Percentiles rank a stretch among this genome's conserved stretches.
Evolutionary conservation across 495 filamentous ascomycete species (phyloP).

Genomic region (Gamarada debralockiae): DNA sequence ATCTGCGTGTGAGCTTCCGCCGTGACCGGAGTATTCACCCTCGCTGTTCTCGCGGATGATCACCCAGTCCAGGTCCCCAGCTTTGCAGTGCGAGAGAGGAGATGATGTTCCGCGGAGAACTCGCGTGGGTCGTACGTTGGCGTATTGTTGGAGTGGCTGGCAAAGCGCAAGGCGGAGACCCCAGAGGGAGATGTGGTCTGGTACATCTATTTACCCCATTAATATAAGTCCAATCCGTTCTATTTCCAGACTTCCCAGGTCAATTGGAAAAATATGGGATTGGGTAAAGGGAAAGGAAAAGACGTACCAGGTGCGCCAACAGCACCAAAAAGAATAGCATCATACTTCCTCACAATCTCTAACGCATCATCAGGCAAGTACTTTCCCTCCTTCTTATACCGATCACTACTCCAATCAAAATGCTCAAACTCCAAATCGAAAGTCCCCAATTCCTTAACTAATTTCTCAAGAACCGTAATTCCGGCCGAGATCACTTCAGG

Average conservation of each 20-base stretch:
- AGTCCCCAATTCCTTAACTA: slow-evolving; percentile 38
- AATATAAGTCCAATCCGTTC: background rate
- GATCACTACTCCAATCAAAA: slow-evolving; percentile 49
- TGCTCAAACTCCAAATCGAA: slow-evolving; percentile 47
- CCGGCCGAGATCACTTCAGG: slow-evolving; percentile 50
- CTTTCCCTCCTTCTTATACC: slow-evolving; percentile 47
- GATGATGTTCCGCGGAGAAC: slow-evolving; percentile 46
- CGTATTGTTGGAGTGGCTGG: slow-evolving; percentile 51
- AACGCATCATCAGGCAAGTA: slow-evolving; percentile 53
- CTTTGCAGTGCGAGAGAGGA: slow-evolving; percentile 40
- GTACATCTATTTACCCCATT: slow-evolving; percentile 37
- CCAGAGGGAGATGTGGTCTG: slow-evolving; percentile 56
- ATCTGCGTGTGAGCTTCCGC: slow-evolving; percentile 46
- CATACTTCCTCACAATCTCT: slow-evolving; percentile 44
- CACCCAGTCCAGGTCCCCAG: slow-evolving; percentile 48
- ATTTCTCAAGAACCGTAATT: slow-evolving; percentile 39
- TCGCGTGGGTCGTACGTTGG: slow-evolving; percentile 51
- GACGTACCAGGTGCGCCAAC: slow-evolving; percentile 49
- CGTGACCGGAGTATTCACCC: slow-evolving; percentile 55
- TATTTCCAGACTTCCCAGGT: background rate
- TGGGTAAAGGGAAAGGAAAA: background rate
- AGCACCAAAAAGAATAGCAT: slow-evolving; percentile 55
- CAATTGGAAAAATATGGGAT: no score
- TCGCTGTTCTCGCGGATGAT: slow-evolving; percentile 57
- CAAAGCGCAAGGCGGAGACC: slow-evolving; percentile 50